Conservation (phyloP, 83 land plant genomes). For the Isoetes engelmannii region DNA sequence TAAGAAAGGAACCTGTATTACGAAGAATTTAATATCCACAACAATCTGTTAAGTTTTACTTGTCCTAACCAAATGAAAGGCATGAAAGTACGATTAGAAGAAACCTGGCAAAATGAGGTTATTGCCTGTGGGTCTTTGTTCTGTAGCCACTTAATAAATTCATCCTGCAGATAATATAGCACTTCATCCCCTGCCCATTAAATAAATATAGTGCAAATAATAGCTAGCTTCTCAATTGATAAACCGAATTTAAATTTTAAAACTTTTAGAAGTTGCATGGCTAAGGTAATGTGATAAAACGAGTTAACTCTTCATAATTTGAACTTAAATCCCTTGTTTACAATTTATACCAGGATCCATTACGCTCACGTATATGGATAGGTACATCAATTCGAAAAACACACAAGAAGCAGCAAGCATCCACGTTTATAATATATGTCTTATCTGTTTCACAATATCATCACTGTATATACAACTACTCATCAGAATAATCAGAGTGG, state of each 20-base stretch:
- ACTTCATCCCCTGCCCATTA: not conserved
- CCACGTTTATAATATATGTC: no score
- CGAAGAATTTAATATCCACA: not conserved
- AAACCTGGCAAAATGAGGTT: constrained; percentile 40
- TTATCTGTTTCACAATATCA: no score
- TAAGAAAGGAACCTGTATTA: constrained; percentile 36
- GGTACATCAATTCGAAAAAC: no score
- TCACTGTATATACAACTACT: no score
- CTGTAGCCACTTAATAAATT: constrained; percentile 25
- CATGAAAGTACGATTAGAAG: not conserved
- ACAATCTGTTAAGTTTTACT: not conserved
- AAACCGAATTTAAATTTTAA: not conserved
- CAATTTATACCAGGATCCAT: no score
- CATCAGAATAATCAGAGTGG: no score
- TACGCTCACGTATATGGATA: no score
- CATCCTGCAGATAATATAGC: constrained; percentile 21
- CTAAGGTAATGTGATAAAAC: no score
- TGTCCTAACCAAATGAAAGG: not conserved
- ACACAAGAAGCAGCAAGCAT: no score
- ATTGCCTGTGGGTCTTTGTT: constrained; percentile 20
- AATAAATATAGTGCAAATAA: not conserved
- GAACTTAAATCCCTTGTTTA: no score
- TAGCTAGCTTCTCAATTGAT: not conserved
- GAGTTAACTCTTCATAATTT: no score
- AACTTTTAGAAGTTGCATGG: not conserved